Base-by-base conservation (phyloP, 495 filamentous ascomycete genomes). In the Patellaria atrata region DNA sequence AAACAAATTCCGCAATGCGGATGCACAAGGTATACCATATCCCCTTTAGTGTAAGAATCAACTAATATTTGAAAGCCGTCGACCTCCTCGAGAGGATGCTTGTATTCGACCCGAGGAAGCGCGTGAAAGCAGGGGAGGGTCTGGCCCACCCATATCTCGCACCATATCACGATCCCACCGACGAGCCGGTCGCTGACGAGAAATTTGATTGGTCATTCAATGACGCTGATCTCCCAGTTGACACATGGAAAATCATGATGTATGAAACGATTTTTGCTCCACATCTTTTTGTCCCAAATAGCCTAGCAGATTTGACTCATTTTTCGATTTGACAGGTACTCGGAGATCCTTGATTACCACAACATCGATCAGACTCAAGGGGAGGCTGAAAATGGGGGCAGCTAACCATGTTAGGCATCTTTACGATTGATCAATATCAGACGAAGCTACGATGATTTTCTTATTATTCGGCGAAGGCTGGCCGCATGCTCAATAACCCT, bases 211-310 rank as follows among this genome's bases (percentile, higher is more conserved):
- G 89, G 89, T 93, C 85, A n/a, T 97, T 97, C 62, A 97, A 94
- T 55, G 87, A 97, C 54, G 91, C 89, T 22, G 89, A 97, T 61
- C 61, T 97, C 38, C 89, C 89, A 0, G 84, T 96, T 25, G 89
- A 97, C 50, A 94, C 91, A n/a, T 97, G 89, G 89, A 96, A 96
- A 61, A 94, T 97, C 54, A 97, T 96, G 89, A 97, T 97, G 89
- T 96, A 68, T 47, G 77, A 53, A 10, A n/a, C 27, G n/a, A 24
- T n/a, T 6, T 15, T 15, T 22, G 11, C 15, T 14, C 20, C 7
- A 13, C 13, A 13, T 20, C 23, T 26, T 30, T n/a, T 19, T 22
- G 13, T 35, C 52, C 32, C 43, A 52, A 50, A 3, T 32, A 18
- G 21, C 29, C 44, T 36, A 19, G 40, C 20, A 3, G 24, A 3